Percentiles rank a stretch among this genome's conserved stretches.
phyloP scores from a whole-genome alignment of 2,329 filamentous ascomycete genomes.

The Didymella segeticola region DNA sequence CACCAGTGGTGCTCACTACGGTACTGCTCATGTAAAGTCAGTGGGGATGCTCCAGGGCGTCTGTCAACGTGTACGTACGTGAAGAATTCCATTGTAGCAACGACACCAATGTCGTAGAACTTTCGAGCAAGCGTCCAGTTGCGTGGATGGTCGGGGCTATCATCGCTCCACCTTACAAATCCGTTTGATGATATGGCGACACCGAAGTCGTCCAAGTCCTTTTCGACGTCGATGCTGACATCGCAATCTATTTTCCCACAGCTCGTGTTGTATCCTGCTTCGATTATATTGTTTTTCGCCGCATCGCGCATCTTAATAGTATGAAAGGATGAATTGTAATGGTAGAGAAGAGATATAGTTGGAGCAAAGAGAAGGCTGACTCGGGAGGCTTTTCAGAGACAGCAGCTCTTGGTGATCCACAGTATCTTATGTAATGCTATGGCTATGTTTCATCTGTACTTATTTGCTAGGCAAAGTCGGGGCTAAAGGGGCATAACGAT shows the following conservation, averaged over 20 bases:
- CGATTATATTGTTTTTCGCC: neutral
- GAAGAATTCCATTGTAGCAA: conserved; percentile 1
- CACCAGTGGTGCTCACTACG: conserved; percentile 1
- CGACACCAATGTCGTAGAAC: neutral
- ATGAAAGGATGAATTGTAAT: neutral
- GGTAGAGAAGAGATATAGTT: neutral
- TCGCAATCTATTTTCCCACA: neutral
- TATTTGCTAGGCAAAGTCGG: neutral
- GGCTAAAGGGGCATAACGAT: neutral
- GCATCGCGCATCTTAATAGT: neutral
- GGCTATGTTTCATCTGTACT: neutral
- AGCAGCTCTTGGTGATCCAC: neutral
- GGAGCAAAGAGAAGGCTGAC: neutral
- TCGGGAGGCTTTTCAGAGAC: neutral
- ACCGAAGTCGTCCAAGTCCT: neutral
- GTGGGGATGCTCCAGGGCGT: neutral
- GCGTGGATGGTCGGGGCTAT: neutral
- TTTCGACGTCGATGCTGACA: neutral
- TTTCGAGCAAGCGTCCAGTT: conserved; percentile 1
- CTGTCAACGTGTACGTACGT: neutral
- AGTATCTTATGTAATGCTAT: neutral
- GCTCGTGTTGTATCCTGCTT: neutral
- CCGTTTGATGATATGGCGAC: neutral
- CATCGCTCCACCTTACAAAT: neutral
- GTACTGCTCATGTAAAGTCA: conserved; percentile 1